Conservation (phyloP, 2,329 filamentous ascomycete genomes). For the Penicillium sp. region DNA sequence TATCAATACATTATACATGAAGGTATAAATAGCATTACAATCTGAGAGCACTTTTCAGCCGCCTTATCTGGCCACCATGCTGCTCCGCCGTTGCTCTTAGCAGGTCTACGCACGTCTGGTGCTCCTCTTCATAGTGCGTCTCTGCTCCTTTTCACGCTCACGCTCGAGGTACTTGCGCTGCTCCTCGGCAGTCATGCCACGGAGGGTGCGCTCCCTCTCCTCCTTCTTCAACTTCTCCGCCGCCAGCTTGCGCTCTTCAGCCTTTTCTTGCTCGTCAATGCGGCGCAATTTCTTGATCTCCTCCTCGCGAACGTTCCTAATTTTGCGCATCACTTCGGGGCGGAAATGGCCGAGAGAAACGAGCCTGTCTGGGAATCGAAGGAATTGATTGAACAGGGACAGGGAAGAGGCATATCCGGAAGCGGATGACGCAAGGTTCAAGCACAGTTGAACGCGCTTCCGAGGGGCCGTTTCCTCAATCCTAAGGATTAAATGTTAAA, state of each 20-base stretch:
- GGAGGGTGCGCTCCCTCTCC: slow-evolving; percentile 84
- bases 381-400: slow-evolving; percentile 79
- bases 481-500: slow-evolving; percentile 48
- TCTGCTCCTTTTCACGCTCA: slow-evolving; percentile 75
- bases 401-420: slow-evolving; percentile 68
- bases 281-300: slow-evolving; percentile 80
- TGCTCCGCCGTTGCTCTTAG: background rate
- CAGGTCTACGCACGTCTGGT: slow-evolving; percentile 54
- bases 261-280: slow-evolving; percentile 72
- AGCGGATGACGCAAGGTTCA: slow-evolving; percentile 68
- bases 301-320: slow-evolving; percentile 79
- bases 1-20: slow-evolving; percentile 32
- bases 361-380: slow-evolving; percentile 83
- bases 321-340: slow-evolving; percentile 84
- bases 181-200: slow-evolving; percentile 76
- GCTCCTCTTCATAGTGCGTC: slow-evolving; percentile 67
- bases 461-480: slow-evolving; percentile 81
- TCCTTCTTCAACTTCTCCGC: slow-evolving; percentile 75
- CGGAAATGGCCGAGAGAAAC: slow-evolving; percentile 82
- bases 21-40: slow-evolving; percentile 27
- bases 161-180: slow-evolving; percentile 85
- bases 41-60: slow-evolving; percentile 22
- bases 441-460: slow-evolving; percentile 83
- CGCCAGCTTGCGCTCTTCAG: slow-evolving; percentile 61
- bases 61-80: slow-evolving; percentile 3